These are phyloP conservation scores for Agaricus sinodeliciosus DNA, from an alignment of 768 basidiomycete genomes.

Conservation along the genomic window DNA sequence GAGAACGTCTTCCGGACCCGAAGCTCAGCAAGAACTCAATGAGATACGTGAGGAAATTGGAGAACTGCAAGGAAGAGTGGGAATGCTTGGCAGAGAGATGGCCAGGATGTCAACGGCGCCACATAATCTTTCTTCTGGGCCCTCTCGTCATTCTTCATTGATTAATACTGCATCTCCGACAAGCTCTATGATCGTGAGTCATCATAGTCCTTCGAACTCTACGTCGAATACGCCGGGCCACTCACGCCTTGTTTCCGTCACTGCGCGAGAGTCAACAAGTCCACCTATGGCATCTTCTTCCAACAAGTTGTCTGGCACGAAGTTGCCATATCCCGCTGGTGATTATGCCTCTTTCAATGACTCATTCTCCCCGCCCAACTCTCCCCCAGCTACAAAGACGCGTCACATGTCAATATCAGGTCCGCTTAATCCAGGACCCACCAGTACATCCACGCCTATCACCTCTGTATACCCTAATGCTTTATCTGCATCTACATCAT, in stretches of 20 bases:
- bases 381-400: constrained; percentile 41
- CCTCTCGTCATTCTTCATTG: constrained; percentile 36
- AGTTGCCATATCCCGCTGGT: constrained; percentile 77
- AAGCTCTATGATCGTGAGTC: constrained; percentile 5
- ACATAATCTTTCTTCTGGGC: constrained; percentile 43
- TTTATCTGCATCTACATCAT: constrained; percentile 20
- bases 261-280: constrained; percentile 59
- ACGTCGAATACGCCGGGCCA: constrained; percentile 33
- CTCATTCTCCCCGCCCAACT: constrained; percentile 34
- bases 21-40: constrained; percentile 34
- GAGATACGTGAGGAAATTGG: constrained; percentile 62
- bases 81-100: constrained; percentile 74
- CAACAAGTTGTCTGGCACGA: constrained; percentile 39
- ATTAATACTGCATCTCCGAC: constrained; percentile 1
- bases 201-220: constrained; percentile 22
- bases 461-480: constrained; percentile 21
- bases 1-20: constrained; percentile 6
- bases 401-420: constrained; percentile 45
- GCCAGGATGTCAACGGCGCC: constrained; percentile 58
- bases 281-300: constrained; percentile 49
- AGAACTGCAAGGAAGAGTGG: constrained; percentile 70
- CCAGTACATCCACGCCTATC: constrained; percentile 10
- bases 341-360: constrained; percentile 71
- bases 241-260: constrained; percentile 29
- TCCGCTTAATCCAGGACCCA: constrained; percentile 16